These are phyloP conservation scores for Nicotiana otophora DNA, from an alignment of 257 asterid species.

Conservation along the genomic window DNA sequence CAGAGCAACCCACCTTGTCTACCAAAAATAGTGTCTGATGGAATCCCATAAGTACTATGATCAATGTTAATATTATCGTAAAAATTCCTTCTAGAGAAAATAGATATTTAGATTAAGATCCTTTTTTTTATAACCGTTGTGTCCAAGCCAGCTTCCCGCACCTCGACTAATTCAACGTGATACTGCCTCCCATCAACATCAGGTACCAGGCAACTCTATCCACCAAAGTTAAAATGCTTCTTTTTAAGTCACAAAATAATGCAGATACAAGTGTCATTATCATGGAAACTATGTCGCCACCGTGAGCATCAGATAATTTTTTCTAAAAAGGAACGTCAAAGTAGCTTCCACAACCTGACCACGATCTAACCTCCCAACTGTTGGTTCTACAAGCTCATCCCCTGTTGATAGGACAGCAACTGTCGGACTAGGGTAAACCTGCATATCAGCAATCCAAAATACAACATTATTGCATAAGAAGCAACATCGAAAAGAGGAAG, in stretches of 20 bases:
- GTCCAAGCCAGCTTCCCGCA: too few relatives aligned
- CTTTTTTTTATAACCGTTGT: too few relatives aligned
- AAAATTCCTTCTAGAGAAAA: not conserved
- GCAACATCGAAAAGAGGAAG: slow-evolving; percentile 15
- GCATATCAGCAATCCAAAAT: slow-evolving; percentile 10
- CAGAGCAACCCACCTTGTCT: too few relatives aligned
- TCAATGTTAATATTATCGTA: not conserved
- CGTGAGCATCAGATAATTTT: not conserved
- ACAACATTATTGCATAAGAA: slow-evolving; percentile 13
- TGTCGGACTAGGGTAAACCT: slow-evolving; percentile 73
- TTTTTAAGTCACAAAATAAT: not conserved
- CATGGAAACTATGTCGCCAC: not conserved
- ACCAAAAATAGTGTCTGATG: not conserved
- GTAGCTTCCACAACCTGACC: slow-evolving; percentile 66
- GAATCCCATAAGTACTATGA: not conserved
- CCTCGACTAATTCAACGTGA: too few relatives aligned
- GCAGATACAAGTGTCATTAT: not conserved
- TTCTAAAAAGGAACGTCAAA: not conserved
- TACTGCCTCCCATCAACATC: too few relatives aligned
- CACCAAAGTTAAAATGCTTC: not conserved
- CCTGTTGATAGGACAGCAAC: slow-evolving; percentile 91
- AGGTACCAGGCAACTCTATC: too few relatives aligned
- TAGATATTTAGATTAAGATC: not conserved
- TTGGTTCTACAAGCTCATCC: slow-evolving; percentile 91
- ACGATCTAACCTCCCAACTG: slow-evolving; percentile 41